Conservation (phyloP, 768 basidiomycete genomes). For the Lactarius deliciosus region DNA sequence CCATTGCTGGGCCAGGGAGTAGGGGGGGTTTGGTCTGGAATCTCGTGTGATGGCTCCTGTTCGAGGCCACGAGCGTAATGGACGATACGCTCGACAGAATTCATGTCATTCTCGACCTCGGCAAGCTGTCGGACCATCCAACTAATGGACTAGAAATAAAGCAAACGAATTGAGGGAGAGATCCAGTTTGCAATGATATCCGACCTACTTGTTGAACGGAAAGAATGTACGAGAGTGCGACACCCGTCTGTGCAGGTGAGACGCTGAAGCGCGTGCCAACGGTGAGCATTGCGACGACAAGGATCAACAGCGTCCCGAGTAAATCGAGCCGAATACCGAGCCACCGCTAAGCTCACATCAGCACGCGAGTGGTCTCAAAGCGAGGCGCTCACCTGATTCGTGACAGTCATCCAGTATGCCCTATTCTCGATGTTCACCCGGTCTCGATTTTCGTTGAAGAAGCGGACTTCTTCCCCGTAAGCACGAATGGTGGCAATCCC, state of each 20-base stretch:
- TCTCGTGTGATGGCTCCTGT: constrained; percentile 73
- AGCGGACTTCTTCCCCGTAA: constrained; percentile 77
- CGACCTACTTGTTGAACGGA: constrained; percentile 65
- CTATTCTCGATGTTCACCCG: constrained; percentile 85
- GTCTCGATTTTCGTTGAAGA: constrained; percentile 68
- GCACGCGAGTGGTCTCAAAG: too few relatives aligned
- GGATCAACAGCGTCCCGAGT: constrained; percentile 73
- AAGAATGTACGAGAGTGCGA: constrained; percentile 77
- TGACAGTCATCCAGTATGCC: constrained; percentile 84
- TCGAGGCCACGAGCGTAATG: constrained; percentile 82
- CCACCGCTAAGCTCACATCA: constrained; percentile 67
- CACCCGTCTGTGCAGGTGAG: constrained; percentile 75
- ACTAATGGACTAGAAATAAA: constrained; percentile 51
- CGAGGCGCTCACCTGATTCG: constrained; percentile 29
- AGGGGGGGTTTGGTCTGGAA: constrained; percentile 58
- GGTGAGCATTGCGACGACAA: constrained; percentile 76
- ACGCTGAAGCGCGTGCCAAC: constrained; percentile 74
- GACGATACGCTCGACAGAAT: constrained; percentile 79
- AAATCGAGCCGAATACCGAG: constrained; percentile 86
- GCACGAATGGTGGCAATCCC: constrained; percentile 88
- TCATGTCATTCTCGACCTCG: constrained; percentile 94
- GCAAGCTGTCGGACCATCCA: constrained; percentile 77
- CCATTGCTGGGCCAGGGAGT: constrained; percentile 75
- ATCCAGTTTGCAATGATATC: not conserved
- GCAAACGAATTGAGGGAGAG: not conserved